Percentiles rank a stretch among this genome's conserved stretches.
These are phyloP conservation scores for Fusarium pseudoanthophilum DNA, from an alignment of 2,329 filamentous ascomycete genomes.

Conservation along the genomic window DNA sequence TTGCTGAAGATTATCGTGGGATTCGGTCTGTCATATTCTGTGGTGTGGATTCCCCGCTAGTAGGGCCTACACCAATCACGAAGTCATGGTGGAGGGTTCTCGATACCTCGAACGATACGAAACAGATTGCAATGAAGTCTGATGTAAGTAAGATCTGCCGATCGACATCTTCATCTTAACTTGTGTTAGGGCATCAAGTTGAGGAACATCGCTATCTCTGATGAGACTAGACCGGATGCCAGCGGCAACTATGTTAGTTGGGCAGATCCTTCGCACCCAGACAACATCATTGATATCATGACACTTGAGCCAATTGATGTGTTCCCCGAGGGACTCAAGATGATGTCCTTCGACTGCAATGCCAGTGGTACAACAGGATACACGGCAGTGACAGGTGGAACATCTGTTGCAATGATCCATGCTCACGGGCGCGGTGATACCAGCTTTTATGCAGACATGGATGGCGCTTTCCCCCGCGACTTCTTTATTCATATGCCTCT, in stretches of 20 bases:
- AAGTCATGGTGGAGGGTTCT: neutral
- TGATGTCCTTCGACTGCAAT: neutral
- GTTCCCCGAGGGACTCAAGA: neutral
- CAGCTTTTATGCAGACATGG: neutral
- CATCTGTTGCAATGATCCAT: neutral
- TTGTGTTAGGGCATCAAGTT: neutral
- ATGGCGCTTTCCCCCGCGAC: neutral
- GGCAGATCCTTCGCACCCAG: neutral
- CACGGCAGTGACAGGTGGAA: neutral
- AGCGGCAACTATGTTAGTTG: neutral
- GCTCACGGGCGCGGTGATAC: neutral
- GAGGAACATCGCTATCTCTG: neutral
- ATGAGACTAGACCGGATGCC: neutral
- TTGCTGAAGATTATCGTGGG: neutral
- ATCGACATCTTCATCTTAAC: neutral
- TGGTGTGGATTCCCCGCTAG: neutral
- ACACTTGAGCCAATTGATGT: fast-evolving
- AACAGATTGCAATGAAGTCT: neutral
- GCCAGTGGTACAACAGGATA: neutral
- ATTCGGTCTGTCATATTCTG: neutral
- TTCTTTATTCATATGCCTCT: neutral
- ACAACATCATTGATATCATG: neutral
- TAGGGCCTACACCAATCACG: fast-evolving
- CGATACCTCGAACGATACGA: fast-evolving
- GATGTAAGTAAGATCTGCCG: fast-evolving